Evolutionary conservation across 148 eudicot species (phyloP).

Genomic region (Chenopodium album): DNA sequence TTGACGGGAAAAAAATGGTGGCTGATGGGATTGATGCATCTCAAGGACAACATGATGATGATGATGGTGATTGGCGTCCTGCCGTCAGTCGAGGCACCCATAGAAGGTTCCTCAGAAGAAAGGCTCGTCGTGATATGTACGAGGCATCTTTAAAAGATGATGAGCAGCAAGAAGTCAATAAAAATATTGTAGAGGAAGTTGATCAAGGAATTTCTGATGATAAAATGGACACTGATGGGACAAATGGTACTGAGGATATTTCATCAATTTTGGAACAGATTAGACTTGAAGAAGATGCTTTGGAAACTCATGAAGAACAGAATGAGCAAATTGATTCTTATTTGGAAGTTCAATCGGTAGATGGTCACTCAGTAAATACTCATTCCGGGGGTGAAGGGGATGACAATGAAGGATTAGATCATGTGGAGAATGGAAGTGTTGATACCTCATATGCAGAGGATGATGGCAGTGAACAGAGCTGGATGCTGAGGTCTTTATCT

Average conservation of each 20-base stretch:
- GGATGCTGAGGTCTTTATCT: conserved; percentile 79
- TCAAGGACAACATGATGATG: conserved; percentile 60
- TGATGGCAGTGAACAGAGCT: conserved; percentile 87
- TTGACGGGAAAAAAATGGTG: conserved; percentile 86
- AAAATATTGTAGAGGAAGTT: conserved; percentile 31
- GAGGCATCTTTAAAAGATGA: conserved; percentile 48
- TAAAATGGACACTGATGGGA: conserved; percentile 10
- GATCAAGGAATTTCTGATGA: conserved; percentile 30
- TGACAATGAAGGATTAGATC: conserved; percentile 33
- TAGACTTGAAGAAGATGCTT: conserved; percentile 63
- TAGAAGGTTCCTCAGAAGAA: conserved; percentile 78
- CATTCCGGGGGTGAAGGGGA: conserved; percentile 31
- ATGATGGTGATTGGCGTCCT: conserved; percentile 76
- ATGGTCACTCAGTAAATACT: conserved; percentile 8
- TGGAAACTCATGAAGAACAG: conserved; percentile 26
- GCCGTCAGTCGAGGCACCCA: conserved; percentile 96
- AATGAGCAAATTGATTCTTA: conserved; percentile 19
- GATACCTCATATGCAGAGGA: conserved; percentile 57
- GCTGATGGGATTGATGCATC: conserved; percentile 95
- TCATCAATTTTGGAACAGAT: conserved; percentile 55
- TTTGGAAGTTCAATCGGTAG: conserved; percentile 14
- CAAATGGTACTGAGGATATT: conserved; percentile 40
- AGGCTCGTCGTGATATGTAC: conserved; percentile 69
- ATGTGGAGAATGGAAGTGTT: conserved; percentile 54
- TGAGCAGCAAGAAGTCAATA: conserved; percentile 37